These are phyloP conservation scores for Phycomyces blakesleeanus DNA, from an alignment of 192 early-diverging fungal species.

Conservation along the genomic window DNA sequence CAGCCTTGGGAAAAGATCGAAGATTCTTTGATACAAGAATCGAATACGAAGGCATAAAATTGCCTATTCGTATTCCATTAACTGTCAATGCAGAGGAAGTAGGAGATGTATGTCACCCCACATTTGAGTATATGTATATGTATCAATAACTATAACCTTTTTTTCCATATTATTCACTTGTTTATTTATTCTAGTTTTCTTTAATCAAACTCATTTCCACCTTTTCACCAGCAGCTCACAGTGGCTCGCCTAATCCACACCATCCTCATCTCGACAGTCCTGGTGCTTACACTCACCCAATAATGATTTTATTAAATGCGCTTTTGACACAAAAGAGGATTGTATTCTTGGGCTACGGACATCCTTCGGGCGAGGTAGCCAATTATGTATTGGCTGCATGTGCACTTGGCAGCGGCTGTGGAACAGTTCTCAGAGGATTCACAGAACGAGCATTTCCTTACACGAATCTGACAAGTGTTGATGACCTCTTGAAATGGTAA, in stretches of 20 bases:
- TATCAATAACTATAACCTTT: too few species aligned
- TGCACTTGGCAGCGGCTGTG: constrained; percentile 87
- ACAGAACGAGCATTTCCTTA: constrained; percentile 89
- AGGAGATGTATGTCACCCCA: constrained; percentile 84
- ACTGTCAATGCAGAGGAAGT: constrained; percentile 86
- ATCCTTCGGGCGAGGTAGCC: constrained; percentile 87
- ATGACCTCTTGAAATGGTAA: constrained; percentile 79
- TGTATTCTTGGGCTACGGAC: constrained; percentile 86
- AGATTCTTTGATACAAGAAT: constrained; percentile 85
- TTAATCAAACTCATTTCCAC: constrained; percentile 77
- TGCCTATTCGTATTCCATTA: constrained; percentile 85
- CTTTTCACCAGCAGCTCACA: constrained; percentile 54
- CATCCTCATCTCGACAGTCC: constrained; percentile 88
- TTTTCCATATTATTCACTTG: background rate
- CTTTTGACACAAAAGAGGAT: constrained; percentile 90
- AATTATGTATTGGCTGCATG: constrained; percentile 90
- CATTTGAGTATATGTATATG: too few species aligned
- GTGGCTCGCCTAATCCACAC: constrained; percentile 47
- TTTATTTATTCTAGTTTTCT: constrained; percentile 58
- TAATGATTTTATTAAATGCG: constrained; percentile 86
- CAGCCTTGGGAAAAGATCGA: constrained; percentile 74
- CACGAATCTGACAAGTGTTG: constrained; percentile 82
- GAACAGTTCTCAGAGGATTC: constrained; percentile 78
- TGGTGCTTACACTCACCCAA: constrained; percentile 81
- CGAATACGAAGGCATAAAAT: constrained; percentile 78